These are phyloP conservation scores for Lachnellula cervina DNA, from an alignment of 2,329 filamentous ascomycete genomes.

Conservation along the genomic window DNA sequence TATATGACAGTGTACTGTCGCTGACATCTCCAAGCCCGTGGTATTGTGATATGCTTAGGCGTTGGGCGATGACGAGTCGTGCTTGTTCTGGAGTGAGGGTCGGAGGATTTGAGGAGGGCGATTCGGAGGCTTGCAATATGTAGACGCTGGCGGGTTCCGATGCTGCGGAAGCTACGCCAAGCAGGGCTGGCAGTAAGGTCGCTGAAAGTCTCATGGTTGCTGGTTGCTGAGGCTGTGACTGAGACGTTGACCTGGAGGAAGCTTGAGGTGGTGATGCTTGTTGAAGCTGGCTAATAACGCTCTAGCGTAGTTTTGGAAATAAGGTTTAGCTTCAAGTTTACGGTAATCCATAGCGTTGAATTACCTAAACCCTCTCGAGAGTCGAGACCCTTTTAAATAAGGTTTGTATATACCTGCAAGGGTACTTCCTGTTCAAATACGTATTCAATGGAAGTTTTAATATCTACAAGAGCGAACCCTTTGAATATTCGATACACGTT, in stretches of 20 bases:
- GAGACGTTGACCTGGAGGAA: constrained; percentile 16
- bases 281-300: not conserved
- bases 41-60: constrained; percentile 42
- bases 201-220: constrained; percentile 37
- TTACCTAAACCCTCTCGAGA: too few relatives aligned
- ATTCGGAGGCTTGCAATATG: constrained; percentile 36
- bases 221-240: constrained; percentile 10
- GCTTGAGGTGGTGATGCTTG: constrained; percentile 14
- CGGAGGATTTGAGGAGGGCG: constrained; percentile 42
- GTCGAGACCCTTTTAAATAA: too few relatives aligned
- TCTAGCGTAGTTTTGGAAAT: not conserved
- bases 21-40: constrained; percentile 40
- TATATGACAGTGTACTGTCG: constrained; percentile 43
- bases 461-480: too few relatives aligned
- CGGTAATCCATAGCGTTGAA: not conserved
- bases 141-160: constrained; percentile 46
- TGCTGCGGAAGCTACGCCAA: constrained; percentile 34
- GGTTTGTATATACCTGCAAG: too few relatives aligned
- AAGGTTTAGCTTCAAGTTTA: not conserved
- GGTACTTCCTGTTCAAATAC: too few relatives aligned
- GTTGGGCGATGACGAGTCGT: constrained; percentile 55
- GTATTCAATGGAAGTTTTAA: too few relatives aligned
- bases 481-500: too few relatives aligned
- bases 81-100: constrained; percentile 42
- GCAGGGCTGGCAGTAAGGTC: constrained; percentile 36